These are phyloP conservation scores for Uncinocarpus reesii DNA, from an alignment of 2,329 filamentous ascomycete genomes.

Conservation along the genomic window DNA sequence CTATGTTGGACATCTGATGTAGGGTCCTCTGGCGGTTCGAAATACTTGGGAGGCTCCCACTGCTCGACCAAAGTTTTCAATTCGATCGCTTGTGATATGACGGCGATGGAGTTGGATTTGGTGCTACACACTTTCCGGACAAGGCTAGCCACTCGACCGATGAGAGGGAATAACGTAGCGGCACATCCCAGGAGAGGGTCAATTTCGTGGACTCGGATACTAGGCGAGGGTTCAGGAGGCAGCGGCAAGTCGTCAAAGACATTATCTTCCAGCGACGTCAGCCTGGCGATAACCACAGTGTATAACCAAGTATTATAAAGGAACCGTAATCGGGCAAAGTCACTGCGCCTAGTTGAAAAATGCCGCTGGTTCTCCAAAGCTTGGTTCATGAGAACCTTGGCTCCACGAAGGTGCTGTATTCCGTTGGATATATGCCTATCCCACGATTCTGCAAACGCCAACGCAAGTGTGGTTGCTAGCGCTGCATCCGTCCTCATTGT, in stretches of 20 bases:
- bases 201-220: slow-evolving; percentile 44
- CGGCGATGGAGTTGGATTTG: slow-evolving; percentile 47
- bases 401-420: slow-evolving; percentile 58
- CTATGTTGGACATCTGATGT: slow-evolving; percentile 53
- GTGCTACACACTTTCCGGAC: slow-evolving; percentile 52
- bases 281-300: slow-evolving; percentile 60
- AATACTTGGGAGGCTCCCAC: slow-evolving; percentile 50
- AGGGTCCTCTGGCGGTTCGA: slow-evolving; percentile 54
- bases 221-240: slow-evolving; percentile 31
- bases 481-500: slow-evolving; percentile 56
- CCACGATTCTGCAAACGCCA: slow-evolving; percentile 63
- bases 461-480: slow-evolving; percentile 57
- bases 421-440: slow-evolving; percentile 59
- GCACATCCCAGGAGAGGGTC: slow-evolving; percentile 64
- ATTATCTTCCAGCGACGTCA: slow-evolving; percentile 53
- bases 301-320: slow-evolving; percentile 64
- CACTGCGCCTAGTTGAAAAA: slow-evolving; percentile 33
- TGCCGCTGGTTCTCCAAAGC: slow-evolving; percentile 41
- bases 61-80: slow-evolving; percentile 51
- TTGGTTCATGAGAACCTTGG: slow-evolving; percentile 53
- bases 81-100: slow-evolving; percentile 53
- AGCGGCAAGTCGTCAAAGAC: slow-evolving; percentile 40
- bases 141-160: slow-evolving; percentile 55
- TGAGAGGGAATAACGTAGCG: slow-evolving; percentile 56
- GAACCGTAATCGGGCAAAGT: slow-evolving; percentile 51